Percentiles rank a stretch among this genome's conserved stretches.
Evolutionary conservation across 768 basidiomycete species (phyloP).

Genomic region (Pholiota molesta): DNA sequence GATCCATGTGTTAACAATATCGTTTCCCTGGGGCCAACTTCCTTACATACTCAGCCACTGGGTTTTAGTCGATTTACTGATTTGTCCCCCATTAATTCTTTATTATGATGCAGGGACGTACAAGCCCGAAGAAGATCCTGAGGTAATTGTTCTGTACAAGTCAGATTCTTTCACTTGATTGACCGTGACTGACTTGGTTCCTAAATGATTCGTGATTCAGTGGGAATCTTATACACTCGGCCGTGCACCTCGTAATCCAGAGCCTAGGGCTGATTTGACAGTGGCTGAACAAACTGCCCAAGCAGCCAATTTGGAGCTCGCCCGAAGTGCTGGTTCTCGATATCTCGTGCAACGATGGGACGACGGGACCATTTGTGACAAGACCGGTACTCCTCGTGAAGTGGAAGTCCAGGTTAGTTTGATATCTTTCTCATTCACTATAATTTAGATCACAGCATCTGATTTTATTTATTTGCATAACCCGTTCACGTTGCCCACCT

Average conservation of each 20-base stretch:
- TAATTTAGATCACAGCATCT: constrained; percentile 18
- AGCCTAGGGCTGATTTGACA: constrained; percentile 65
- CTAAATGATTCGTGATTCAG: constrained; percentile 41
- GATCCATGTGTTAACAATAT: constrained; percentile 18
- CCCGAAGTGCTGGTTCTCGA: constrained; percentile 74
- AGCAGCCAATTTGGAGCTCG: constrained; percentile 74
- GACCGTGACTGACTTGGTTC: constrained; percentile 26
- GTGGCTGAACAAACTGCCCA: constrained; percentile 67
- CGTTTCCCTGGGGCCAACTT: constrained; percentile 17
- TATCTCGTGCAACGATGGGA: constrained; percentile 94
- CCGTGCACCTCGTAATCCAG: constrained; percentile 62
- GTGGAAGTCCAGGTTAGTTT: constrained; percentile 89
- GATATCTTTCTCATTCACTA: constrained; percentile 18
- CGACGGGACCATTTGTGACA: constrained; percentile 92
- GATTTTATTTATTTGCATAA: constrained; percentile 18
- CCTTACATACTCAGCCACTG: constrained; percentile 7
- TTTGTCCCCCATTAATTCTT: constrained; percentile 15
- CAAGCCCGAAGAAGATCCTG: constrained; percentile 84
- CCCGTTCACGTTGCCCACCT: constrained; percentile 18
- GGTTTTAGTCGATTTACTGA: constrained; percentile 20
- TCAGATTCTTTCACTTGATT: constrained; percentile 8
- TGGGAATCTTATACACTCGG: constrained; percentile 82
- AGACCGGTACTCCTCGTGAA: constrained; percentile 83
- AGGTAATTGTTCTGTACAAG: constrained; percentile 41
- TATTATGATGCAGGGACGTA: constrained; percentile 56